These are phyloP conservation scores for Skeletonema marinoi DNA, from an alignment of 108 stramenopile species.

Conservation along the genomic window DNA sequence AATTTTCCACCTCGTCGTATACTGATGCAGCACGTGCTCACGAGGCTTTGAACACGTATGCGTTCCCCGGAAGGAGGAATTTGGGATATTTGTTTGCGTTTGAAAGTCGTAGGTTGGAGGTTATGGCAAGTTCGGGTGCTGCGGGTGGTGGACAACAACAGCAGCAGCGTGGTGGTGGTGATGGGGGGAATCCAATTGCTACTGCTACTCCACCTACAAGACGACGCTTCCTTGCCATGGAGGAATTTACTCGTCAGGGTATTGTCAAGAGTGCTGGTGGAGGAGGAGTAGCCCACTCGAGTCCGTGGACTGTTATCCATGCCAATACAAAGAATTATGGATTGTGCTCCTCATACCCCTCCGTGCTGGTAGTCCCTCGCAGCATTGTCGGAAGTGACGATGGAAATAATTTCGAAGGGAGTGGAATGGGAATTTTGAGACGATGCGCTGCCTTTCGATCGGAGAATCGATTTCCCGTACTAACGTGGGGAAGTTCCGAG, in stretches of 20 bases:
- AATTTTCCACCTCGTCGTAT: slow-evolving; percentile 75
- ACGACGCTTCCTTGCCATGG: slow-evolving; percentile 69
- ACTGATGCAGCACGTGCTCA: slow-evolving; percentile 74
- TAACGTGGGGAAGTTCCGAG: slow-evolving; percentile 82
- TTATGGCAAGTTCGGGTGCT: slow-evolving; percentile 49
- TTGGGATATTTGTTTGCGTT: slow-evolving; percentile 91
- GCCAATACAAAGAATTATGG: slow-evolving; percentile 72
- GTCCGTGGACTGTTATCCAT: slow-evolving; percentile 54
- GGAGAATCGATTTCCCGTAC: slow-evolving; percentile 87
- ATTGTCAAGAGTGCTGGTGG: slow-evolving; percentile 10
- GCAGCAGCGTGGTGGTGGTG: neutral
- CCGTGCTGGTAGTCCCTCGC: slow-evolving; percentile 85
- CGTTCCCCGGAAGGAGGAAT: slow-evolving; percentile 86
- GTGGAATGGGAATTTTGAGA: slow-evolving; percentile 59
- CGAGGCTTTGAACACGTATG: slow-evolving; percentile 81
- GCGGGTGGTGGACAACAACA: neutral
- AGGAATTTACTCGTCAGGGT: slow-evolving; percentile 65
- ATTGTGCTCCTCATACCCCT: slow-evolving; percentile 88
- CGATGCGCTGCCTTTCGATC: slow-evolving; percentile 84
- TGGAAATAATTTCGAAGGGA: slow-evolving; percentile 14
- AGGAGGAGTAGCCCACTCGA: slow-evolving; percentile 19
- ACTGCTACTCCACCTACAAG: slow-evolving; percentile 56
- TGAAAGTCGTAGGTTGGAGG: slow-evolving; percentile 76
- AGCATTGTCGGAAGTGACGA: slow-evolving; percentile 54
- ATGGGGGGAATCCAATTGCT: slow-evolving; percentile 29